A percentile compares a stretch with the other conserved stretches of the same genome.
Conservation (phyloP, 768 basidiomycete species). For the Suillus tomentosus region DNA sequence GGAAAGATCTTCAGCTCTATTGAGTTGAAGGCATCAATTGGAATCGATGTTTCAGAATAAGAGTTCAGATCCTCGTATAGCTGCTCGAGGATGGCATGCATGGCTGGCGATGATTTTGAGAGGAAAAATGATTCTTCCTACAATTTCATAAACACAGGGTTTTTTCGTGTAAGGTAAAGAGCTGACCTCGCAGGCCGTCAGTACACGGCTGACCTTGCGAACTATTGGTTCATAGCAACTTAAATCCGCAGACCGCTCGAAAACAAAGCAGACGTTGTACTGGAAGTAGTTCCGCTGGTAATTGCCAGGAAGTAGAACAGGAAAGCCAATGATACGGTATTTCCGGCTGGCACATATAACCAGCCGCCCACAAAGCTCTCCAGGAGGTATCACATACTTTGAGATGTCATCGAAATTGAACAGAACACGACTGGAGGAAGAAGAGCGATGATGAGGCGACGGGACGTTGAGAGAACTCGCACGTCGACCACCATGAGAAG, state of each 20-base stretch:
- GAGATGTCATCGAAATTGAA: constrained; percentile 92
- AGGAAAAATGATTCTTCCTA: constrained; percentile 91
- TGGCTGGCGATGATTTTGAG: constrained; percentile 64
- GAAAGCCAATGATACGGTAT: constrained; percentile 91
- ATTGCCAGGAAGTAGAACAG: constrained; percentile 72
- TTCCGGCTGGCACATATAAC: constrained; percentile 82
- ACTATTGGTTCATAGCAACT: constrained; percentile 97
- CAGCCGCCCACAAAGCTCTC: constrained; percentile 82
- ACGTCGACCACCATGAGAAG: constrained; percentile 48
- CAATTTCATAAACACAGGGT: constrained; percentile 11
- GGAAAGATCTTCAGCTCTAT: constrained; percentile 96
- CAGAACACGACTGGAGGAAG: constrained; percentile 55
- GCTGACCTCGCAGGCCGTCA: constrained; percentile 86
- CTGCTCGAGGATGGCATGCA: constrained; percentile 89
- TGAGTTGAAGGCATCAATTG: constrained; percentile 89
- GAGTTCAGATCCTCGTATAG: constrained; percentile 97
- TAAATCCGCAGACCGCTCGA: constrained; percentile 86
- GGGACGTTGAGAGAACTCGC: constrained; percentile 45
- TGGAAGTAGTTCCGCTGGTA: constrained; percentile 89
- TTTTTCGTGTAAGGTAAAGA: constrained; percentile 12
- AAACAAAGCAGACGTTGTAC: constrained; percentile 96
- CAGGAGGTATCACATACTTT: constrained; percentile 91
- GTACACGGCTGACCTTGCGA: constrained; percentile 88
- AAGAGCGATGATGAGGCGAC: constrained; percentile 48
- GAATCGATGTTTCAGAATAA: constrained; percentile 94